Percentiles rank a stretch among this genome's conserved stretches.
These are phyloP conservation scores for Didymosphaeria variabile DNA, from an alignment of 2,329 filamentous ascomycete genomes.

Conservation along the genomic window DNA sequence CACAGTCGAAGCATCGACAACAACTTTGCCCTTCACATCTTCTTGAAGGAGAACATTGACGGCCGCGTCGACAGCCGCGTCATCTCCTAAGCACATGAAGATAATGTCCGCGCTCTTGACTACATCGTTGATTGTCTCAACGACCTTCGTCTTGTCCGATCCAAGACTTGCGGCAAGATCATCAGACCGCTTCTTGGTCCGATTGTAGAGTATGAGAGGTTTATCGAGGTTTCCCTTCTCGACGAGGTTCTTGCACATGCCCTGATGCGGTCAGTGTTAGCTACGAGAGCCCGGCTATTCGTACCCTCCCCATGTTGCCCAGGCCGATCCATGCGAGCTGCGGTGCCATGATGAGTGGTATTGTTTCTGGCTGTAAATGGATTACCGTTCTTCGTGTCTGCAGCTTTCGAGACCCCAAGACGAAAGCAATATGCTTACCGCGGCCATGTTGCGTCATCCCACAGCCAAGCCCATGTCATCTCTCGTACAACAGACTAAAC, in stretches of 20 bases:
- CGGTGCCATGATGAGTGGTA: conserved; percentile 45
- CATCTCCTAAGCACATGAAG: conserved; percentile 83
- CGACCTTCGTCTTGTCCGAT: conserved; percentile 69
- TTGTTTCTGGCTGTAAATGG: not conserved
- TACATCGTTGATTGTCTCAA: conserved; percentile 70
- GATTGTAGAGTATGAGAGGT: conserved; percentile 83
- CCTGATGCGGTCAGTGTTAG: conserved; percentile 19
- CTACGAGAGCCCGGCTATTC: conserved; percentile 33
- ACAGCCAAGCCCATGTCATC: conserved; percentile 9
- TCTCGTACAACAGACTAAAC: conserved; percentile 1
- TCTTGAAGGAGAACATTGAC: conserved; percentile 66
- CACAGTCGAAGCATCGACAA: conserved; percentile 88
- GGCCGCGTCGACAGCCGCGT: conserved; percentile 73
- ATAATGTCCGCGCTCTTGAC: conserved; percentile 77
- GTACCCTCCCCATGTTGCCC: conserved; percentile 85
- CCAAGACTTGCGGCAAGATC: conserved; percentile 70
- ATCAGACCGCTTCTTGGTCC: conserved; percentile 71
- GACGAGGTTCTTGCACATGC: conserved; percentile 71
- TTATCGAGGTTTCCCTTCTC: conserved; percentile 76
- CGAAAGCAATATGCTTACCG: not conserved
- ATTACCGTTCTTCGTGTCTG: not conserved
- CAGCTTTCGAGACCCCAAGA: not conserved
- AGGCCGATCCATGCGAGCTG: conserved; percentile 82
- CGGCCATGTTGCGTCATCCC: conserved; percentile 4
- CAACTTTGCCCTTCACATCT: conserved; percentile 74